Base-by-base conservation (phyloP, 75 land plant species). In the Selaginella moellendorffii region DNA sequence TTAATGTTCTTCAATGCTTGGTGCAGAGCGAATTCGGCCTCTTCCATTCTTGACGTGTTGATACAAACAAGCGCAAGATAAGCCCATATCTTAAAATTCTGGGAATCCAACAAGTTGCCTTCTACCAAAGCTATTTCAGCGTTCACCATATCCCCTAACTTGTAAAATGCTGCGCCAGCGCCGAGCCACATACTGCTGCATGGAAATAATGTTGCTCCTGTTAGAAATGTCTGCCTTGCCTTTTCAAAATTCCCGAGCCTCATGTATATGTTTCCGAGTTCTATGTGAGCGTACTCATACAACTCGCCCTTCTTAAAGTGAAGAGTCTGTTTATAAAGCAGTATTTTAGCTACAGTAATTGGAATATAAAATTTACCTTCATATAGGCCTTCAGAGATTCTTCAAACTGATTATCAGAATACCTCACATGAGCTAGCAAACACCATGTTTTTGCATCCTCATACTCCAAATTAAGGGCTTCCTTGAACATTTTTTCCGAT, bases 121-220 rank as follows among this genome's bases (percentile, higher is more conserved):
- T 75, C 77, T 21, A 70, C 73, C 27, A 75, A 22, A 0, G 73
- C 77, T 0, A 62, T 31, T 31, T 75, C 73, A 0, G 69, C 73
- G 0, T 72, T 60, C 31, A 51, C 52, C 68, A 61, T 54, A 26
- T 75, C 77, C 0, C 69, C 56, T 52, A 58, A 28, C 36, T 53
- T 36, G 26, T 64, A 70, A 27, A 65, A 75, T 25, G 73, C 68
- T 10, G 69, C 70, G 24, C 77, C 77, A 1, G 77, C 77, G 0
- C 68, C 73, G 24, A 75, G 65, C 77, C 77, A 75, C 0, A 66
- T 23, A 27, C 73, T 75, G 0, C 63, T 54, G 0, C 29, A 62
- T 0, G 72, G 77, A 12, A 27, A 0, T 27, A 0, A 0, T n/a
- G 68, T 22, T 24, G 72, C 64, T 17, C 30, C 54, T 26, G 60